phyloP scores from a whole-genome alignment of 164 flowering plant species.

The Akebia trifoliata region DNA sequence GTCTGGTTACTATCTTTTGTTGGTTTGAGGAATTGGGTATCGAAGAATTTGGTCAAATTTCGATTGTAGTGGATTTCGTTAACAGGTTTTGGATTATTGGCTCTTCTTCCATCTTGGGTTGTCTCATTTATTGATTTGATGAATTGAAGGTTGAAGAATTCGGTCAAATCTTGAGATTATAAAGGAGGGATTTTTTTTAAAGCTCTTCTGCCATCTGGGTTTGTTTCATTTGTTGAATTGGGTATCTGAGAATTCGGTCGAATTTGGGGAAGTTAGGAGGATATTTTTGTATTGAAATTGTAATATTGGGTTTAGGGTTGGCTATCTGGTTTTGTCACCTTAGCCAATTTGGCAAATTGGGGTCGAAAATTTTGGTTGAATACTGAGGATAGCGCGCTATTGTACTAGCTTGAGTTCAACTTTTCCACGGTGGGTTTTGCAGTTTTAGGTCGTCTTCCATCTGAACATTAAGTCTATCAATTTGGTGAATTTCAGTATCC shows the following conservation, averaged over 20 bases:
- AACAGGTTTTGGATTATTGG: too few relatives aligned
- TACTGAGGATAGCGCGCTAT: neutral
- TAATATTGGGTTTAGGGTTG: neutral
- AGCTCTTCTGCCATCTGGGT: conserved; percentile 1
- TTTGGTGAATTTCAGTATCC: neutral
- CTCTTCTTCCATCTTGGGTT: too few relatives aligned
- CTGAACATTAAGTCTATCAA: neutral
- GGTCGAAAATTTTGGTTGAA: conserved; percentile 1
- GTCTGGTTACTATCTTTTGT: neutral
- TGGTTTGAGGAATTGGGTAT: neutral
- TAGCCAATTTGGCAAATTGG: conserved; percentile 17
- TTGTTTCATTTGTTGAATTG: neutral
- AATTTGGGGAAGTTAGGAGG: neutral
- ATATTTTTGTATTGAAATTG: neutral
- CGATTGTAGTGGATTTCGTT: neutral
- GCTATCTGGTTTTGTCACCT: conserved; percentile 9
- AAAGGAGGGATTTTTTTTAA: neutral
- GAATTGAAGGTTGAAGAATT: too few relatives aligned
- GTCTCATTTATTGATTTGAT: neutral
- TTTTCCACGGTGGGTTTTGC: too few relatives aligned
- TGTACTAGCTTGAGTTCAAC: too few relatives aligned
- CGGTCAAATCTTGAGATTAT: neutral
- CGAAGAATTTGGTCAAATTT: neutral
- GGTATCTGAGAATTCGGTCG: neutral
- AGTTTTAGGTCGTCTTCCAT: too few relatives aligned